Evolutionary conservation across 75 land plant genomes (phyloP), one percentile per base, ranked within the genome.

Genomic region (Chamaecyparis obtusa): DNA sequence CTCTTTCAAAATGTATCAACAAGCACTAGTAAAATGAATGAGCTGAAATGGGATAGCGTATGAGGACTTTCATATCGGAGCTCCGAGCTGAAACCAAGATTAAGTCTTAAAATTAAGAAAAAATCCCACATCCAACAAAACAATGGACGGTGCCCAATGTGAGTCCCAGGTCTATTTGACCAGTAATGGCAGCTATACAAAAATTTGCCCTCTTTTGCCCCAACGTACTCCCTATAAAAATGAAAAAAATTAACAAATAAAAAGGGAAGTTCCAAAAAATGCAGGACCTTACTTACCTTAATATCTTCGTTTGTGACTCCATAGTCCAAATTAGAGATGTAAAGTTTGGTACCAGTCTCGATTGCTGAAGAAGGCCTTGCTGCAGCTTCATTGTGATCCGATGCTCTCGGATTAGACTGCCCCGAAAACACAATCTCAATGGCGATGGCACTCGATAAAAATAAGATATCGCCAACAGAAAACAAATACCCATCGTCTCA

Each of bases 381-480:
- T 85, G 86, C 80, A 32, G 36, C 74, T 56, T 41, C 56, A 46
- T 90, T 87, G 88, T 89, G 89, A 21, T 93, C 96, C 46, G 95
- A 91, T 5, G 92, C 92, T 92, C 27, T 83, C 84, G 90, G 86
- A 56, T 86, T 8, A 56, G 39, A 83, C 84, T 86, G 72, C 44
- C 78, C 32, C 37, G n/a, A 49, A 84, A 76, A 84, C 72, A 85
- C 9, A 2, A 84, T 35, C 72, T 83, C 81, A 51, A 51, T 69
- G 84, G 84, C 67, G 48, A 39, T 30, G 60, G 56, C 49, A 55
- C 33, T 7, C 7, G 82, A 79, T 35, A 79, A 79, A 24, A 83
- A 43, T 19, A 41, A 74, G 3, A 8, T 30, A 33, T 3, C 33
- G 3, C 36, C 36, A 74, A 71, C 75, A 30, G 35, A 30, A 33